phyloP scores from a whole-genome alignment of 352 stramenopile genomes.

The Pythium biforme region DNA sequence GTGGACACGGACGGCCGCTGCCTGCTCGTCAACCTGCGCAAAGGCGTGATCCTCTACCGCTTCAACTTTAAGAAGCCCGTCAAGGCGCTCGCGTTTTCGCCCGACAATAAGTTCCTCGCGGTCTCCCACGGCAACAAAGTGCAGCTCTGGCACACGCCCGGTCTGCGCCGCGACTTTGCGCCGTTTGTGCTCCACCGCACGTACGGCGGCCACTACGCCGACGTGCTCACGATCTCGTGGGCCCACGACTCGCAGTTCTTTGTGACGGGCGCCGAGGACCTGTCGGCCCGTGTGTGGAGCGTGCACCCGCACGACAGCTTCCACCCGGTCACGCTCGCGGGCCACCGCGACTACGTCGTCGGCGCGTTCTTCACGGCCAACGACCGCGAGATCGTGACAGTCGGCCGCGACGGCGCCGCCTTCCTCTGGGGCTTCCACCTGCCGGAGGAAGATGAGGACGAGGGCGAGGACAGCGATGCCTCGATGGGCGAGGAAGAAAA shows the following conservation, averaged over 20 bases:
- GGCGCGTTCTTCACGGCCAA: constrained; percentile 85
- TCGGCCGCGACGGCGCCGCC: constrained; percentile 83
- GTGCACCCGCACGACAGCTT: constrained; percentile 72
- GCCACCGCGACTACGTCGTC: constrained; percentile 86
- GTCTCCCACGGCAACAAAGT: constrained; percentile 90
- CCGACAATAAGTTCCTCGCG: constrained; percentile 87
- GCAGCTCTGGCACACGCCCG: constrained; percentile 89
- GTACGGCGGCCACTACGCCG: constrained; percentile 87
- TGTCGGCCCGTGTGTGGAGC: constrained; percentile 87
- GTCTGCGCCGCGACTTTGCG: constrained; percentile 86
- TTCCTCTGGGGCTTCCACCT: constrained; percentile 86
- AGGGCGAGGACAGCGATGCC: constrained; percentile 27
- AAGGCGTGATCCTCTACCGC: constrained; percentile 89
- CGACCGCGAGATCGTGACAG: constrained; percentile 81
- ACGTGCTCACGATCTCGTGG: constrained; percentile 86
- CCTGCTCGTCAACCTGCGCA: constrained; percentile 89
- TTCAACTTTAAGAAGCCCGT: constrained; percentile 95
- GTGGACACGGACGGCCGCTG: constrained; percentile 90
- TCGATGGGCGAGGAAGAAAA: constrained; percentile 24
- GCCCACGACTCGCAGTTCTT: constrained; percentile 90
- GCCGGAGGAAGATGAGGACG: constrained; percentile 38
- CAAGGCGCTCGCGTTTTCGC: constrained; percentile 84
- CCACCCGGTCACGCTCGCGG: constrained; percentile 83
- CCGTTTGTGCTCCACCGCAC: constrained; percentile 89
- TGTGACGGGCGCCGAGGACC: constrained; percentile 85